phyloP scores from a whole-genome alignment of 2,329 filamentous ascomycete genomes.

The Colletotrichum siamense region DNA sequence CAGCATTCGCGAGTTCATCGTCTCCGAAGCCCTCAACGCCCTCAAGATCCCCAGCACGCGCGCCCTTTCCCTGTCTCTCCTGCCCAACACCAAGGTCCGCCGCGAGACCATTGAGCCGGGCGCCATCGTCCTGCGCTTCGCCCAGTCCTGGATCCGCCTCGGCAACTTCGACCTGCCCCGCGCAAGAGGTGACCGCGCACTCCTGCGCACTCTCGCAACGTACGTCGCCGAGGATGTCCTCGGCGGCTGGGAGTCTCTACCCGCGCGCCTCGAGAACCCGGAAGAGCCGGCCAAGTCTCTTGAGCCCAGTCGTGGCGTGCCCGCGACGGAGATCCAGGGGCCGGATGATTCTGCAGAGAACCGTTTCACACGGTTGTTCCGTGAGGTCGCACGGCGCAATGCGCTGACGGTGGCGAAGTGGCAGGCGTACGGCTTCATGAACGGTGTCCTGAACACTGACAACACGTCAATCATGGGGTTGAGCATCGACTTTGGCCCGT shows the following conservation, averaged over 20 bases:
- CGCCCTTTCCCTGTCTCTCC: constrained; percentile 80
- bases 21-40: constrained; percentile 87
- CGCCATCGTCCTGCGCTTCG: constrained; percentile 91
- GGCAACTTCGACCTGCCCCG: constrained; percentile 96
- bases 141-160: constrained; percentile 88
- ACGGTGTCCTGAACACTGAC: constrained; percentile 96
- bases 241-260: constrained; percentile 84
- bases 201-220: constrained; percentile 77
- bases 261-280: constrained; percentile 61
- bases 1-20: constrained; percentile 92
- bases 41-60: constrained; percentile 86
- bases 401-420: constrained; percentile 88
- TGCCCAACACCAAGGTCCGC: constrained; percentile 74
- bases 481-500: constrained; percentile 93
- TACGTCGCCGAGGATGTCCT: constrained; percentile 91
- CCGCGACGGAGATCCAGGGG: constrained; percentile 68
- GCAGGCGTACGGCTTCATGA: constrained; percentile 99
- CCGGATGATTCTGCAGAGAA: constrained; percentile 76
- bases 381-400: constrained; percentile 85
- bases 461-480: constrained; percentile 92
- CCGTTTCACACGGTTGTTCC: constrained; percentile 84
- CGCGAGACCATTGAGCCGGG: constrained; percentile 87
- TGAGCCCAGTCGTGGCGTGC: constrained; percentile 56
- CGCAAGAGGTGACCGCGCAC: constrained; percentile 76
- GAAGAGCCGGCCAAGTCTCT: constrained; percentile 52